A percentile compares a stretch with the other conserved stretches of the same genome.
Evolutionary conservation across 1,284 basidiomycete genomes (phyloP).

Genomic region (Singerocomus rubriflavus): DNA sequence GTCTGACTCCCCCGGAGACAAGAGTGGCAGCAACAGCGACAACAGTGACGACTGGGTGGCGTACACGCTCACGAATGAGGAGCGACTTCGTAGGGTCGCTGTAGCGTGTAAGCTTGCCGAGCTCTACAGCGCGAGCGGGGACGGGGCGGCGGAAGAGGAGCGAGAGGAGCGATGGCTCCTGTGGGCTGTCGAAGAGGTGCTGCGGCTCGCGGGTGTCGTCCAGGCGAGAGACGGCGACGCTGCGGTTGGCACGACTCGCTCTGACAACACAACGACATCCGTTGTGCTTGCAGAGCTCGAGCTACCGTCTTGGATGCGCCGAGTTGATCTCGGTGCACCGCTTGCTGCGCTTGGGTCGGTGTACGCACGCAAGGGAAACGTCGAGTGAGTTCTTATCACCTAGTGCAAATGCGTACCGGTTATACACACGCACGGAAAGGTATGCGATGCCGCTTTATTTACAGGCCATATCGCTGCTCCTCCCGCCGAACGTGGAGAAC

Average conservation of each 20-base stretch:
- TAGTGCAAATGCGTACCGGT: neutral
- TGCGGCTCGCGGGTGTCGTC: constrained; percentile 38
- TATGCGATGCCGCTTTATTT: constrained; percentile 65
- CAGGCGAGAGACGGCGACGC: neutral
- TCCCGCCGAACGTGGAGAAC: constrained; percentile 45
- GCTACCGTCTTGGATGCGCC: constrained; percentile 60
- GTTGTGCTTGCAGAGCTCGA: constrained; percentile 48
- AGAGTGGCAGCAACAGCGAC: neutral
- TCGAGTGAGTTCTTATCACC: constrained; percentile 47
- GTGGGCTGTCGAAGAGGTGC: constrained; percentile 60
- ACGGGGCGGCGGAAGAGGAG: constrained; percentile 25
- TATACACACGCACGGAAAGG: constrained; percentile 33
- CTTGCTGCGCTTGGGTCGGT: constrained; percentile 65
- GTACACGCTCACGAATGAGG: constrained; percentile 38
- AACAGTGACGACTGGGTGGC: constrained; percentile 17
- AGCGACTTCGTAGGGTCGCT: constrained; percentile 58
- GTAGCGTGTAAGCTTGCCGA: constrained; percentile 69
- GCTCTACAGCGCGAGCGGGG: constrained; percentile 39
- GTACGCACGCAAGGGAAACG: constrained; percentile 56
- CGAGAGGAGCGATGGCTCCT: constrained; percentile 56
- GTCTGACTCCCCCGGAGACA: neutral
- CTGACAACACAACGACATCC: constrained; percentile 2
- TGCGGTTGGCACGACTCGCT: neutral
- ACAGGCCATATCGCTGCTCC: constrained; percentile 61
- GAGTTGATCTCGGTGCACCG: constrained; percentile 63